A percentile compares a stretch with the other conserved stretches of the same genome.
Evolutionary conservation across 2,329 filamentous ascomycete species (phyloP).

Genomic region (Penicillium sp.): DNA sequence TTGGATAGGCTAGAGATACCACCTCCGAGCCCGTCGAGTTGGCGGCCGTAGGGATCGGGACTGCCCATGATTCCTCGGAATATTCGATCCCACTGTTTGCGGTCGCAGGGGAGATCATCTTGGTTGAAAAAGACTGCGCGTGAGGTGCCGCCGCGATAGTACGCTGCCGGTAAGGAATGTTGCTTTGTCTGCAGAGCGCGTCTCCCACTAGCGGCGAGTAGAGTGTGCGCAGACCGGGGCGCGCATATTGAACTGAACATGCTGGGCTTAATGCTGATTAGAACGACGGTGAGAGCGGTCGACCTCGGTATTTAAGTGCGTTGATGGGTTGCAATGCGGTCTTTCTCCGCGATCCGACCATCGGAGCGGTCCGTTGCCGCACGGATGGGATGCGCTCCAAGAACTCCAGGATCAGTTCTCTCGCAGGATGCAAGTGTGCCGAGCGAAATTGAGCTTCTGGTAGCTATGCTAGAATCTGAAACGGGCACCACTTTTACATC

Average conservation of each 20-base stretch:
- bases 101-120: constrained; percentile 51
- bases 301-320: no score
- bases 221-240: neutral
- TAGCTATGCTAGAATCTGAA: no score
- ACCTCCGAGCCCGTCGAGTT: constrained; percentile 69
- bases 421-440: no score
- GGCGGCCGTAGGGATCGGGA: constrained; percentile 63
- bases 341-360: neutral
- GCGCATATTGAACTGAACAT: constrained; percentile 6
- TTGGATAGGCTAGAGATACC: constrained; percentile 69
- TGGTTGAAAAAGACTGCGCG: constrained; percentile 61
- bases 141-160: constrained; percentile 68
- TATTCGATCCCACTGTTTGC: constrained; percentile 51
- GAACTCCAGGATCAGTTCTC: no score
- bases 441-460: no score
- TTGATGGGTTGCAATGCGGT: neutral
- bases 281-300: no score
- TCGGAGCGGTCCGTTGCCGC: neutral
- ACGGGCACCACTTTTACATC: no score
- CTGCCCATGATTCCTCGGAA: constrained; percentile 62
- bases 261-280: neutral
- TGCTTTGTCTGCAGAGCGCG: constrained; percentile 15
- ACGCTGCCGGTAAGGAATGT: constrained; percentile 51
- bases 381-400: no score
- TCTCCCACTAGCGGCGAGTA: neutral